Base-by-base conservation (phyloP, 139 green algal genomes). In the Coelastrella sp. region DNA sequence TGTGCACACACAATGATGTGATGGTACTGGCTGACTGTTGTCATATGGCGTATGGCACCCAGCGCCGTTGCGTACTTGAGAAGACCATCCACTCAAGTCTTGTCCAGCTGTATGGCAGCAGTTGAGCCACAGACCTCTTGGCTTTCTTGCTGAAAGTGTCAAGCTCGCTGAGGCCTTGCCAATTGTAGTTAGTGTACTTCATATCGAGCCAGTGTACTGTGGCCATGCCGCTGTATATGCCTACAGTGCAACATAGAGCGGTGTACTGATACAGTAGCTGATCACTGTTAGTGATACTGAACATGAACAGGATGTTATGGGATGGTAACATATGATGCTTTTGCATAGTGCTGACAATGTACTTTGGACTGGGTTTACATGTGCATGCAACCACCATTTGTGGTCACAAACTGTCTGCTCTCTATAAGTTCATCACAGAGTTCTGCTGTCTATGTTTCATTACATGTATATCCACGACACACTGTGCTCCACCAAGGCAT, bases 41-140 rank as follows among this genome's bases (percentile, higher is more conserved):
- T 20, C 64, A 71, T 11, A 11, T 7, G 64, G 64, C 11, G 13
- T 71, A 14, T 71, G 71, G 17, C 14, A 20, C 16, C 6, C 19
- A 32, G 71, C 71, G 11, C 16, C 71, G 10, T 3, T 17, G 32
- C 86, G 85, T 54, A 90, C 87, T 91, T 61, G 78, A 82, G 64
- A 82, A 87, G 32, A 87, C 65, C 78, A 87, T 91, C 96, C 96
- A 98, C 57, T 96, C 78, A 65, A 97, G 95, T 66, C 92, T 87
- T 79, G 97, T 95, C 91, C 92, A 97, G 54, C 92, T 96, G 91
- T 96, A 90, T 10, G 97, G 97, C 78, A 96, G 96, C 90, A 99
- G 96, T 93, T 99, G 97, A 65, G 91, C 57, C 75, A 97, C 11
- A 4, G 89, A 89, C 68, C 83, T 65, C n/a, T 68, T 80, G 19